Evolutionary conservation across 1,284 basidiomycete species (phyloP).

Genomic region (Cryptococcus sp.): DNA sequence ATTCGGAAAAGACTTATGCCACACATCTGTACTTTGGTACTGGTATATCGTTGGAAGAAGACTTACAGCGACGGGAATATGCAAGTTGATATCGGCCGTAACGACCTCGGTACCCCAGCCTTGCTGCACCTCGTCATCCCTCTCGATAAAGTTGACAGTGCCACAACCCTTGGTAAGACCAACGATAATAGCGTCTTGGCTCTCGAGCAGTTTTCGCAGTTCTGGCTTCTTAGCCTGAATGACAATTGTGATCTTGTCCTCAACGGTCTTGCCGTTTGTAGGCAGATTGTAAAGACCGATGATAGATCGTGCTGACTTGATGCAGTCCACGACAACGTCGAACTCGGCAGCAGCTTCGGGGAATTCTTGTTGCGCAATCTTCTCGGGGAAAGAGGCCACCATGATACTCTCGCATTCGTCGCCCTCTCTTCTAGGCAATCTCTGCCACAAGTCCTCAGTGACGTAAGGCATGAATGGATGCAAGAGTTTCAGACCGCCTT

Average conservation of each 20-base stretch:
- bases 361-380: slow-evolving; percentile 62
- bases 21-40: no score
- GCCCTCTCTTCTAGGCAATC: slow-evolving; percentile 78
- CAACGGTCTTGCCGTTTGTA: slow-evolving; percentile 62
- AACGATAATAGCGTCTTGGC: slow-evolving; percentile 72
- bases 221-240: slow-evolving; percentile 69
- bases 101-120: slow-evolving; percentile 87
- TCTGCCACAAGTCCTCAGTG: slow-evolving; percentile 98
- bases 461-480: slow-evolving; percentile 99
- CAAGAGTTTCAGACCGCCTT: slow-evolving; percentile 82
- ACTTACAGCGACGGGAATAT: slow-evolving; percentile 79
- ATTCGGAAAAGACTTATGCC: no score
- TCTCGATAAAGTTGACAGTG: slow-evolving; percentile 63
- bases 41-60: background rate
- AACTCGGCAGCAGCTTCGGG: slow-evolving; percentile 78
- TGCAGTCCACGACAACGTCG: slow-evolving; percentile 78
- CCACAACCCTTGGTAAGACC: slow-evolving; percentile 90
- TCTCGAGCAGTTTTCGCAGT: slow-evolving; percentile 67
- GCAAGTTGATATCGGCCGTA: slow-evolving; percentile 70
- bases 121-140: slow-evolving; percentile 65
- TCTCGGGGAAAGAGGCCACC: slow-evolving; percentile 78
- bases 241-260: slow-evolving; percentile 66
- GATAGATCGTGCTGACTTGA: slow-evolving; percentile 80
- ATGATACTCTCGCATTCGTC: slow-evolving; percentile 86
- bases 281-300: slow-evolving; percentile 90